These are phyloP conservation scores for Verticillium nonalfalfae DNA, from an alignment of 2,329 filamentous ascomycete genomes.

Conservation along the genomic window DNA sequence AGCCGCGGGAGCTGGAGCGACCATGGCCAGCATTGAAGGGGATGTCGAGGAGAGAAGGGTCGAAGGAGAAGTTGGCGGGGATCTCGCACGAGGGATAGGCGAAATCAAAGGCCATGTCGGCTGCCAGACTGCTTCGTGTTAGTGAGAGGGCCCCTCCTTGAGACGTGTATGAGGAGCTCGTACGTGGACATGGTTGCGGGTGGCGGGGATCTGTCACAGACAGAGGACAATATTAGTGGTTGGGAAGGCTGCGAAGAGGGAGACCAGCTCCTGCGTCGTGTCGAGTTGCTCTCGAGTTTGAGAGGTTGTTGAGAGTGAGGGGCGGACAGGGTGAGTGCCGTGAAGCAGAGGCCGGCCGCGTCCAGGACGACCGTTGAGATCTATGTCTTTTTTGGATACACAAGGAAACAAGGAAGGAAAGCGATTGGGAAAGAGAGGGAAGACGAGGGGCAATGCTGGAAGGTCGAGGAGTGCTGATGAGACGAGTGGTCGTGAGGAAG, in stretches of 20 bases:
- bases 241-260: constrained; percentile 1
- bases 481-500: constrained; percentile 3
- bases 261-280: constrained; percentile 11
- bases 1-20: constrained; percentile 59
- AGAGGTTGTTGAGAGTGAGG: constrained; percentile 2
- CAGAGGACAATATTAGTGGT: constrained; percentile 10
- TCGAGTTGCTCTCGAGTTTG: not conserved
- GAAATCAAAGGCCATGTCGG: constrained; percentile 57
- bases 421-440: not conserved
- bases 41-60: constrained; percentile 49
- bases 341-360: constrained; percentile 15
- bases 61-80: constrained; percentile 48
- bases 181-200: constrained; percentile 35
- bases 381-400: constrained; percentile 9
- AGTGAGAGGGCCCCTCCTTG: constrained; percentile 11
- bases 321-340: constrained; percentile 11
- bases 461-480: constrained; percentile 8
- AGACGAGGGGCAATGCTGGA: not conserved
- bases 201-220: constrained; percentile 6
- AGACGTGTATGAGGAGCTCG: constrained; percentile 14
- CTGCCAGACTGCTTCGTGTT: constrained; percentile 47
- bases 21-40: constrained; percentile 48
- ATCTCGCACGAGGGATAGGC: constrained; percentile 49
- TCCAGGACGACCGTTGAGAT: constrained; percentile 18
- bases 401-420: constrained; percentile 1